These are phyloP conservation scores for Trichoderma afroharzianum DNA, from an alignment of 2,329 filamentous ascomycete genomes.

Conservation along the genomic window DNA sequence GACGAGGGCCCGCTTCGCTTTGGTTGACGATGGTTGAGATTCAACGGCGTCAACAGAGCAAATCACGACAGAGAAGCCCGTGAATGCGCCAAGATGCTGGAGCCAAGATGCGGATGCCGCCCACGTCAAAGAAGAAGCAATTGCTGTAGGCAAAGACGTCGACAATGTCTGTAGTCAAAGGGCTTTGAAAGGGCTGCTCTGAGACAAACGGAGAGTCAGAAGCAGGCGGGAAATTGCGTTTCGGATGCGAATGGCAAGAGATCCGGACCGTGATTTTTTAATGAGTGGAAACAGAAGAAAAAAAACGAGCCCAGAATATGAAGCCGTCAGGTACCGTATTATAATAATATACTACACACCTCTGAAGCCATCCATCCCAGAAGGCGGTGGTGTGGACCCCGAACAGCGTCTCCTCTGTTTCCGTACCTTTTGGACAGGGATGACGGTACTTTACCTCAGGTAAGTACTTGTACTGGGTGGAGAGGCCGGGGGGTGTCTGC, in stretches of 20 bases:
- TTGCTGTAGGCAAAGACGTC: background rate
- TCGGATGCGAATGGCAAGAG: background rate
- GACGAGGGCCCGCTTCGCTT: background rate
- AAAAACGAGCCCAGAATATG: constrained; percentile 2
- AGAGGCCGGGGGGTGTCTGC: background rate
- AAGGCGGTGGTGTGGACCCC: background rate
- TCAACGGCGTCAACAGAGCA: background rate
- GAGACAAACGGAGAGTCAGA: background rate
- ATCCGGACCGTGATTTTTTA: background rate
- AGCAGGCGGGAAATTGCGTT: background rate
- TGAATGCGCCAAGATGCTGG: background rate
- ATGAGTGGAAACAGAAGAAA: background rate
- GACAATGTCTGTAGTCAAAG: background rate
- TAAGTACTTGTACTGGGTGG: background rate
- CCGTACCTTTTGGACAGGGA: background rate
- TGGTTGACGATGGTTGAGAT: background rate
- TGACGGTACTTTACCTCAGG: background rate
- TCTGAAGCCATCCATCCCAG: background rate
- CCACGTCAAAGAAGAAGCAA: background rate
- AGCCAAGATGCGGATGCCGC: background rate
- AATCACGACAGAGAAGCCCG: background rate
- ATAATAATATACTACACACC: constrained; percentile 4
- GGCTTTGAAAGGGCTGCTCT: background rate
- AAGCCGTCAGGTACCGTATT: constrained; percentile 8
- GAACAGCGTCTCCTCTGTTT: background rate